These are phyloP conservation scores for Sporothrix mexicana DNA, from an alignment of 2,329 filamentous ascomycete genomes.

Conservation along the genomic window DNA sequence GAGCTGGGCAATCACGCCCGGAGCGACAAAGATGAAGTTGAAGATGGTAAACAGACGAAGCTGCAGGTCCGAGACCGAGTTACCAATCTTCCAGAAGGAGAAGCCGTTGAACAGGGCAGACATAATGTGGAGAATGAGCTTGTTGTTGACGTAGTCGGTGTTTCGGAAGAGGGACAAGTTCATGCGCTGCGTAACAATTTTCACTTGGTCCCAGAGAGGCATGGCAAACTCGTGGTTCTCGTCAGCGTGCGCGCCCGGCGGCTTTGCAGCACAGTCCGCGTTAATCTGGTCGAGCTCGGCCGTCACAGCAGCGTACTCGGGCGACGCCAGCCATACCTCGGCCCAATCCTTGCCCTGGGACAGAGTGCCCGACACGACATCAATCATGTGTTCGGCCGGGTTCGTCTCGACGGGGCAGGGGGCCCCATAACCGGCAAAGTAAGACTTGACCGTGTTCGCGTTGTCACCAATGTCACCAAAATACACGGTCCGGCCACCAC, in stretches of 20 bases:
- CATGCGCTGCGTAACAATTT: constrained; percentile 72
- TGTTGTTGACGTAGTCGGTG: constrained; percentile 76
- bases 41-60: constrained; percentile 90
- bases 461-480: constrained; percentile 81
- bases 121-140: constrained; percentile 79
- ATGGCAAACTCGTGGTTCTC: constrained; percentile 69
- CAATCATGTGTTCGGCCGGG: constrained; percentile 84
- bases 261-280: constrained; percentile 41
- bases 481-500: constrained; percentile 81
- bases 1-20: constrained; percentile 78
- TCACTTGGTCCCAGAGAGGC: constrained; percentile 71
- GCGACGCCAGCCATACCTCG: constrained; percentile 48
- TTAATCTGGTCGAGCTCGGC: constrained; percentile 36
- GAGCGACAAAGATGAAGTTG: constrained; percentile 75
- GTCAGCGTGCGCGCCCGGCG: constrained; percentile 60
- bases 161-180: constrained; percentile 83
- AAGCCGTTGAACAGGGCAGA: constrained; percentile 81
- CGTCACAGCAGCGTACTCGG: constrained; percentile 54
- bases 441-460: constrained; percentile 63
- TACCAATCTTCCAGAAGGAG: constrained; percentile 76
- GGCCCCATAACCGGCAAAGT: constrained; percentile 70
- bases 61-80: constrained; percentile 78
- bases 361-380: constrained; percentile 74
- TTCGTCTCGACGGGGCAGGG: constrained; percentile 68
- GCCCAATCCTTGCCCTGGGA: constrained; percentile 53